Evolutionary conservation across 75 land plant species (phyloP).

Genomic region (Selaginella tamariscina): DNA sequence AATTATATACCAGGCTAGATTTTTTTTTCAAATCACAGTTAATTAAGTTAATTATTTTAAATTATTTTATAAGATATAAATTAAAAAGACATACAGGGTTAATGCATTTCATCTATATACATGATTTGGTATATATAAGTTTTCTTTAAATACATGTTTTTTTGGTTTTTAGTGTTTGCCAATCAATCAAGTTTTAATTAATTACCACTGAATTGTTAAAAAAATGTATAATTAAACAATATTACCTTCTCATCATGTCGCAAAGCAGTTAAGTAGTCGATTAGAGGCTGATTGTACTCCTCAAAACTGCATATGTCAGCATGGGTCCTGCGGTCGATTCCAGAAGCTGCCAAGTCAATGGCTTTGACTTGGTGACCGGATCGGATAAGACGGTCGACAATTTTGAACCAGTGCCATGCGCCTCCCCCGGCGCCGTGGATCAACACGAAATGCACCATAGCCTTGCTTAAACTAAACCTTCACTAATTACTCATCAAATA

Average conservation of each 20-base stretch:
- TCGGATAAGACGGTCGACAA: slow-evolving; percentile 14
- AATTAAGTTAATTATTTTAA: too few relatives aligned
- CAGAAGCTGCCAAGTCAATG: slow-evolving; percentile 31
- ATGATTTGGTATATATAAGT: too few relatives aligned
- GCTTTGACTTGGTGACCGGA: slow-evolving; percentile 36
- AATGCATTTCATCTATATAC: too few relatives aligned
- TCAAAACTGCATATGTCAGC: slow-evolving; percentile 22
- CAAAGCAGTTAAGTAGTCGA: background rate
- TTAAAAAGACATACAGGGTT: background rate
- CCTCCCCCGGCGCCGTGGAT: slow-evolving; percentile 49
- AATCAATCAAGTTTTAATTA: too few relatives aligned
- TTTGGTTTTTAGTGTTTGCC: too few relatives aligned
- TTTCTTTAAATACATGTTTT: too few relatives aligned
- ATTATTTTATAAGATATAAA: background rate
- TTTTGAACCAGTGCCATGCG: slow-evolving; percentile 47
- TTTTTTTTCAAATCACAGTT: background rate
- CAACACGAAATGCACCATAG: slow-evolving; percentile 41
- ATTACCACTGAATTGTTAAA: too few relatives aligned
- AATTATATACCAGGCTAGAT: too few relatives aligned
- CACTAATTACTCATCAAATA: too few relatives aligned
- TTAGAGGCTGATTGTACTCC: slow-evolving; percentile 34
- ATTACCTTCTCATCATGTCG: too few relatives aligned
- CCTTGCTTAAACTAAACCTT: too few relatives aligned
- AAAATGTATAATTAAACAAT: background rate
- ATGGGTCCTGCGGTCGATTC: slow-evolving; percentile 14